Evolutionary conservation across 495 filamentous ascomycete genomes (phyloP).

Genomic region (Xylona heveae): DNA sequence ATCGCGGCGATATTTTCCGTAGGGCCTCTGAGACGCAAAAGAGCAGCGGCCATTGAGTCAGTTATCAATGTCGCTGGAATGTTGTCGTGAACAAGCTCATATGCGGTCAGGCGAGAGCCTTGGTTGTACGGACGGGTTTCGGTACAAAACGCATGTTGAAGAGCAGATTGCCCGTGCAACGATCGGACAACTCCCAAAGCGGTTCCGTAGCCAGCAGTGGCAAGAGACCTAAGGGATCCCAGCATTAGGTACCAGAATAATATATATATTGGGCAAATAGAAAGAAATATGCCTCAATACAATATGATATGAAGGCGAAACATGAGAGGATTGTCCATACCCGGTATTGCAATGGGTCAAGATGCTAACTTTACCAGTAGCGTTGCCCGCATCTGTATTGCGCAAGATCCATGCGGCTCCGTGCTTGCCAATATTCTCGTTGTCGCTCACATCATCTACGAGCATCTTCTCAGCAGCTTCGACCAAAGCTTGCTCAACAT

Average conservation of each 20-base stretch:
- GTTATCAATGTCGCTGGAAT: constrained; percentile 90
- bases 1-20: constrained; percentile 54
- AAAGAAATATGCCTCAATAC: no score
- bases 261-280: constrained; percentile 7
- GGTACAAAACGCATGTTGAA: constrained; percentile 79
- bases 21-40: constrained; percentile 34
- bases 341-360: constrained; percentile 97
- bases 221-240: constrained; percentile 48
- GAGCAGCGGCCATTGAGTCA: constrained; percentile 84
- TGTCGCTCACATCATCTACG: constrained; percentile 67
- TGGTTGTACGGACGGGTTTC: constrained; percentile 97
- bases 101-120: constrained; percentile 84
- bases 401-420: constrained; percentile 66
- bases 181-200: constrained; percentile 84
- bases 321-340: no score
- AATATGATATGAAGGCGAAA: no score
- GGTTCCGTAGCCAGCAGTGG: constrained; percentile 90
- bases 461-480: constrained; percentile 68
- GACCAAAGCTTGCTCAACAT: constrained; percentile 32
- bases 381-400: constrained; percentile 16
- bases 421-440: constrained; percentile 59
- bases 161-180: constrained; percentile 36
- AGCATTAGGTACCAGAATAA: background rate
- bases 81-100: constrained; percentile 78
- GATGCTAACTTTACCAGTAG: constrained; percentile 36